Base-by-base conservation (phyloP, 345 rosid species). In the Hirschfeldia incana region DNA sequence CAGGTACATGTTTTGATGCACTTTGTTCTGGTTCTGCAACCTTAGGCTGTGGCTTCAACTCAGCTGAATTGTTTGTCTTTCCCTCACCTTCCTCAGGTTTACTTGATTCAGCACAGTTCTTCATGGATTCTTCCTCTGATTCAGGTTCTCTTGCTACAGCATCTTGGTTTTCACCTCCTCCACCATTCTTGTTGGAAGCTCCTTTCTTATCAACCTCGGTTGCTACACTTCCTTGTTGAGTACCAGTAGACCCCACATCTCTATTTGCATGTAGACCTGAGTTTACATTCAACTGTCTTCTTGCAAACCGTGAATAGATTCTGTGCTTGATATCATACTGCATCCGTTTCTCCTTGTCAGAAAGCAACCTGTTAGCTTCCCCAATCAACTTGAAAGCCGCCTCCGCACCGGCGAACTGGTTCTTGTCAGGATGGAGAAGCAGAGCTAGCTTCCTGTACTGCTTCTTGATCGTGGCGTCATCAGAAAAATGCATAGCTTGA, bases 351-450 rank as follows among this genome's bases (percentile, higher is more conserved):
- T 37, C 65, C 65, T 78, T 82, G 80, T 94, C 94, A 9, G 88
- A 17, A 27, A 92, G 93, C 73, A 89, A 73, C 76, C 85, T 84
- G 55, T 83, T 76, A 28, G 98, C 98, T 87, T 94, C 97, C 65
- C 88, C 89, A 83, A 94, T 85, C 79, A 94, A 73, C 85, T 92
- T 91, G 77, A 94, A 94, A 80, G 99, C 99, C 69, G 97, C 84
- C 82, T 94, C 99, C 1, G 98, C 92, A 46, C 99, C 99, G 28
- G 89, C 11, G 75, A 89, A 88, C 78, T 90, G 90, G 77, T 94
- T 94, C 80, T 91, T 94, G 69, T 94, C 98, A 0, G 98, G 98
- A 86, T 94, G 99, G 72, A 94, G 94, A 44, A 84, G 82, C 77
- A 94, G 85, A 0, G 94, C 94, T 27, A 91, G 88, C 87, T 90